Evolutionary conservation across 2,329 filamentous ascomycete species (phyloP), one percentile per base, ranked within the genome.

Genomic region (Aspergillus sp.): DNA sequence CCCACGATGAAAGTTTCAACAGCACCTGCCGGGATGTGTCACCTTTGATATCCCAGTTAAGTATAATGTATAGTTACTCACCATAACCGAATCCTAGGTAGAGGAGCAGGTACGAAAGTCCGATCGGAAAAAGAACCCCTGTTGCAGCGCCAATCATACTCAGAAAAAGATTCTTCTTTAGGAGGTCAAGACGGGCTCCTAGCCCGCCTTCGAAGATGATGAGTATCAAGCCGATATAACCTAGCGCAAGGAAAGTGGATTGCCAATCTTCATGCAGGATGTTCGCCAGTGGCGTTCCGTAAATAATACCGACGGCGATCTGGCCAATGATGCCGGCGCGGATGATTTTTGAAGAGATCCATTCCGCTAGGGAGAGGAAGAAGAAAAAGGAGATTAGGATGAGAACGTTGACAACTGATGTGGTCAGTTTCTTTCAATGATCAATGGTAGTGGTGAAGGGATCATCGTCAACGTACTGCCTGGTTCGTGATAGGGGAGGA

Each of bases 181-280:
- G 71, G 1, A 82, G 72, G 63, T 82, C 81, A 3, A 82, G 66
- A 0, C 80, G 78, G 30, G 80, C 73, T 8, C 77, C 75, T 15
- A 83, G 70, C 1, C 81, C 80, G 73, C 72, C 72, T 64, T 83
- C 79, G 58, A 83, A 82, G 42, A 83, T 82, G 58, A 83, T 81
- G 41, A 83, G 66, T 49, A 83, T 78, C 48, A 82, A 67, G 1
- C 81, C 81, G 17, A 83, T 69, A 64, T 83, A 83, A 19, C 81
- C 81, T 21, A 83, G 62, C 2, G 73, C 74, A 4, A 82, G 68
- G 58, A 82, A 82, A 0, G 79, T 80, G 49, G 79, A 68, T 62
- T 82, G 79, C 80, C 79, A 81, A 21, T 73, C 62, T 5, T 66
- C 39, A 3, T 74, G 64, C n/a, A 82, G 68, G 48, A 82, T 79